These are phyloP conservation scores for Zelopaecilomyces penicillatus DNA, from an alignment of 2,329 filamentous ascomycete species.

Conservation along the genomic window DNA sequence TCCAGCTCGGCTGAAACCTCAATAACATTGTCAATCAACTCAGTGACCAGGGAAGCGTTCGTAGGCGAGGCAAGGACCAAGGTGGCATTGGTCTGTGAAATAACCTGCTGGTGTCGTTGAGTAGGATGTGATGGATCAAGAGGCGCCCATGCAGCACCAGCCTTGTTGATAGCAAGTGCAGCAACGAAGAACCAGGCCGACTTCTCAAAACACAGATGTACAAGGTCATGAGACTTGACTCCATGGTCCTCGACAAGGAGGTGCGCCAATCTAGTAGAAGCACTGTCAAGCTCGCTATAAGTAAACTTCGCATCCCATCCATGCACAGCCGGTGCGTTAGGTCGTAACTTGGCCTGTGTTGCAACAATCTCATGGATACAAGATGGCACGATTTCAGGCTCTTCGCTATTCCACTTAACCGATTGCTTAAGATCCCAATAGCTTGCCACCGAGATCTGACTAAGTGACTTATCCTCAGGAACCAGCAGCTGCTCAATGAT, in stretches of 20 bases:
- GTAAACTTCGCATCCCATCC: conserved; percentile 11
- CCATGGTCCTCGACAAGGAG: conserved; percentile 4
- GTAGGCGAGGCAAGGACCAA: conserved; percentile 8
- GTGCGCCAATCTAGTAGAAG: conserved; percentile 5
- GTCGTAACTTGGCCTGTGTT: conserved; percentile 1
- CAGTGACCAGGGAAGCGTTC: conserved; percentile 12
- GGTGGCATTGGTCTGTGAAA: conserved; percentile 8
- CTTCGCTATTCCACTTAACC: conserved; percentile 1
- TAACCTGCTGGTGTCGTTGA: conserved; percentile 8
- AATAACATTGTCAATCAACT: conserved; percentile 7
- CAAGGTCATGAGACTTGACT: conserved; percentile 5
- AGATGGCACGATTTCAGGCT: conserved; percentile 3
- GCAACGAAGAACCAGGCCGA: conserved; percentile 15
- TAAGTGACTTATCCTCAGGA: neutral
- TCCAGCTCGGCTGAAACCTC: conserved; percentile 5
- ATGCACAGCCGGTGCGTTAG: conserved; percentile 4
- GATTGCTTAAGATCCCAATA: conserved; percentile 4
- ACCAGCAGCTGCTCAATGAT: conserved; percentile 9
- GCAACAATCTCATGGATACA: conserved; percentile 9
- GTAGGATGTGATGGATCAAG: conserved; percentile 11
- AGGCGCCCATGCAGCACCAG: conserved; percentile 12
- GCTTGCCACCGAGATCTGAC: neutral
- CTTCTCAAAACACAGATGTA: conserved; percentile 23
- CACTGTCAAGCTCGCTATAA: conserved; percentile 1
- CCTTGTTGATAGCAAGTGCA: conserved; percentile 12